Conservation (phyloP, 176 grass and related monocot species). For the Triticum urartu region DNA sequence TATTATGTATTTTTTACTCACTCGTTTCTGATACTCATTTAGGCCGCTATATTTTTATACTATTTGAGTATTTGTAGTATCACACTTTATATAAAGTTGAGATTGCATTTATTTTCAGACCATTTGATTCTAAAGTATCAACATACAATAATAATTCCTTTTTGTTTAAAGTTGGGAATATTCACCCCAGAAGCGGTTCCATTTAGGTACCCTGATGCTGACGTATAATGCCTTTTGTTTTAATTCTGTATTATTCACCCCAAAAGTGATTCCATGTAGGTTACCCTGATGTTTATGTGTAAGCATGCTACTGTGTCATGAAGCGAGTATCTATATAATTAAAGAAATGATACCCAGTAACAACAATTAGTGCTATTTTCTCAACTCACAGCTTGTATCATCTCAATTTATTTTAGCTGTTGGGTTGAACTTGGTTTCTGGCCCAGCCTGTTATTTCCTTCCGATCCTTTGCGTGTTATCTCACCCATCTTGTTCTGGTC, state of each 20-base stretch:
- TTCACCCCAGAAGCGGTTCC: background rate
- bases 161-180: background rate
- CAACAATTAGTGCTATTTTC: background rate
- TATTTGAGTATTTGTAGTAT: background rate
- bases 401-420: background rate
- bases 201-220: constrained; percentile 12
- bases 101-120: constrained; percentile 1
- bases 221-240: constrained; percentile 8
- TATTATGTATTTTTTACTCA: background rate
- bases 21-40: background rate
- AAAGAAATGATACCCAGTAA: background rate
- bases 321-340: background rate
- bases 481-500: background rate
- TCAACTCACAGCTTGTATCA: background rate
- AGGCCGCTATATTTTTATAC: background rate
- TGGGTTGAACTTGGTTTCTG: background rate
- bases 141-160: background rate
- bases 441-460: background rate
- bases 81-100: background rate
- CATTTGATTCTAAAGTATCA: background rate
- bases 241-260: background rate
- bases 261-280: constrained; percentile 13
- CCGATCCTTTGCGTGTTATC: background rate
- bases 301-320: constrained; percentile 1
- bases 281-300: background rate